A percentile compares a stretch with the other conserved stretches of the same genome.
Evolutionary conservation across 2,329 filamentous ascomycete species (phyloP).

Genomic region (Phialocephala sp.): DNA sequence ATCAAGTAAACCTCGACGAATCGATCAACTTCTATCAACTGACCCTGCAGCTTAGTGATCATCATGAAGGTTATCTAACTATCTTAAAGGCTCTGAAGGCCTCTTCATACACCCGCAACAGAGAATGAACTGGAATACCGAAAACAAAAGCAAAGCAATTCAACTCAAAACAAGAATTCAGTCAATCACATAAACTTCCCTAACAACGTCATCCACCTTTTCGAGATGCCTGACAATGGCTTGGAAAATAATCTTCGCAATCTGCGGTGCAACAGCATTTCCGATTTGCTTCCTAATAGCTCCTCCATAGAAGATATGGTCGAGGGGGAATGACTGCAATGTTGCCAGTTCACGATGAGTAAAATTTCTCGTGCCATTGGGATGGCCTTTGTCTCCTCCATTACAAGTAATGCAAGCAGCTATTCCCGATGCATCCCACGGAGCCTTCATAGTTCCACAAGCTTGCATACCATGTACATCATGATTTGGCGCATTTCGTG

Average conservation of each 20-base stretch:
- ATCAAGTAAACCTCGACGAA: too few species aligned
- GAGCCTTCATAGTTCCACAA: background rate
- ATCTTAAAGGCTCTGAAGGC: too few species aligned
- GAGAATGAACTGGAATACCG: background rate
- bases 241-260: constrained; percentile 49
- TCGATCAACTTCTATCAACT: too few species aligned
- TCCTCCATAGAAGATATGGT: constrained; percentile 59
- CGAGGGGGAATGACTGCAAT: constrained; percentile 71
- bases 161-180: background rate
- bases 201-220: constrained; percentile 31
- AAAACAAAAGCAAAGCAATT: background rate
- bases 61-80: too few species aligned
- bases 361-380: constrained; percentile 63
- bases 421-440: constrained; percentile 52
- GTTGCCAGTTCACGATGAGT: constrained; percentile 69
- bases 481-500: constrained; percentile 48
- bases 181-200: background rate
- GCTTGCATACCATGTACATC: constrained; percentile 28
- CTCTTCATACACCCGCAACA: too few species aligned
- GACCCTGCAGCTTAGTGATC: too few species aligned
- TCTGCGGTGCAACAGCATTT: constrained; percentile 75
- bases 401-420: constrained; percentile 66
- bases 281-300: constrained; percentile 70
- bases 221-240: constrained; percentile 46
- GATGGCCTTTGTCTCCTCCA: constrained; percentile 63